Evolutionary conservation across 2,329 filamentous ascomycete genomes (phyloP), one percentile per base, ranked within the genome.

Genomic region (Alternaria gansuensis): DNA sequence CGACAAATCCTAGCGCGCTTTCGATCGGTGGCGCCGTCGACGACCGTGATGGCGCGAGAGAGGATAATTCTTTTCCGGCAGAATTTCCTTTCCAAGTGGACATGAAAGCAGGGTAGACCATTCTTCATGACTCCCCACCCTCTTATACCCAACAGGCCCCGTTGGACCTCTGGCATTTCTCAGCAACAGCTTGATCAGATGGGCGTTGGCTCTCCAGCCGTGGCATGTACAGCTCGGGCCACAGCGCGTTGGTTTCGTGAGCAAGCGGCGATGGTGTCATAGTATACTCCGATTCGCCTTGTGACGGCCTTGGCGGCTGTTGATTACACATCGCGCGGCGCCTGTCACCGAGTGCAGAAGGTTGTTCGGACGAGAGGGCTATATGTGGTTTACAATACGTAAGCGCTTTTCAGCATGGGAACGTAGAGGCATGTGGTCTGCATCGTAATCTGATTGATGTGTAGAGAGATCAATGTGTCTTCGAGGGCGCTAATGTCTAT

Each of bases 211-310:
- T 36, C 54, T 28, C 37, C n/a, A 58, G 31, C 41, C 43, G 51
- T 54, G 55, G 45, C 53, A 43, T 41, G 51, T 51, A 55, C 55
- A 43, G 43, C 60, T 60, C 61, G 62, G 62, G 54, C 52, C 50
- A 46, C 50, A 29, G 60, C 69, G 63, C 59, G 65, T 65, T 59
- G 54, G 34, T 63, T 67, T 66, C 62, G 67, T 59, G 64, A 63
- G 58, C 66, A 74, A 75, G 72, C 67, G 59, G 50, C 33, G 62
- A 76, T 75, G 73, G 62, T 67, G 67, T 62, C 60, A 75, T 73
- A 60, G 28, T 63, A 70, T 65, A 69, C 59, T 67, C 70, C 71
- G 69, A 67, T 26, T 39, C 69, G 70, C 70, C 66, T 75, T 71
- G 58, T 62, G 46, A 55, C 72, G 72, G 73, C 65, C 68, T 74